Conservation (phyloP, 768 basidiomycete species). For the Daedalea quercina region DNA sequence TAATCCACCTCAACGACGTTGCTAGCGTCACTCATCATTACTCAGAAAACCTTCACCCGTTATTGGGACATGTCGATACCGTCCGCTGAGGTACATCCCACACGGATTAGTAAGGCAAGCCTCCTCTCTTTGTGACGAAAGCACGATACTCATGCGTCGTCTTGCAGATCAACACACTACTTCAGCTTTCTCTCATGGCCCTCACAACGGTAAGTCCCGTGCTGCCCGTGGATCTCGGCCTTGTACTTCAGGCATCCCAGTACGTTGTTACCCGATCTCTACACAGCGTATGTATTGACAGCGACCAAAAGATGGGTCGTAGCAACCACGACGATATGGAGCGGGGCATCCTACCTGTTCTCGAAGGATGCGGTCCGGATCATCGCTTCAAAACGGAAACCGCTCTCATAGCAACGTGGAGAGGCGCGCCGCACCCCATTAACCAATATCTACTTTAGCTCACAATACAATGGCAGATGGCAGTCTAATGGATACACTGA, state of each 20-base stretch:
- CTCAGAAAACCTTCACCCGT: conserved; percentile 80
- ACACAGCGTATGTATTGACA: background rate
- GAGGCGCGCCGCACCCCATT: background rate
- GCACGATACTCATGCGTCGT: background rate
- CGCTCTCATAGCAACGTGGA: background rate
- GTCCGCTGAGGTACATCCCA: conserved; percentile 91
- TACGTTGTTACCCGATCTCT: conserved; percentile 31
- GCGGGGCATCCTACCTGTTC: conserved; percentile 78
- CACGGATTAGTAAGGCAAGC: conserved; percentile 83
- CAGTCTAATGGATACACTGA: background rate
- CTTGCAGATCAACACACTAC: conserved; percentile 80
- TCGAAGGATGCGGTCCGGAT: conserved; percentile 69
- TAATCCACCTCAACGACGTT: conserved; percentile 7
- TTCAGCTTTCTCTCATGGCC: conserved; percentile 91
- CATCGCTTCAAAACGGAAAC: conserved; percentile 7
- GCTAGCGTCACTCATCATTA: conserved; percentile 5
- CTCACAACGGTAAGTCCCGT: conserved; percentile 80
- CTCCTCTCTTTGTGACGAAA: background rate
- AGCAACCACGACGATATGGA: conserved; percentile 87
- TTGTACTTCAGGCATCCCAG: conserved; percentile 67
- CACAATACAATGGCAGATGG: background rate
- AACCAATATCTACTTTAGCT: background rate
- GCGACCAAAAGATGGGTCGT: conserved; percentile 64
- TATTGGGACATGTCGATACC: conserved; percentile 98
- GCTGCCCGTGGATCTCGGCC: conserved; percentile 47